Base-by-base conservation (phyloP, 352 stramenopile genomes). In the Pythium biforme region DNA sequence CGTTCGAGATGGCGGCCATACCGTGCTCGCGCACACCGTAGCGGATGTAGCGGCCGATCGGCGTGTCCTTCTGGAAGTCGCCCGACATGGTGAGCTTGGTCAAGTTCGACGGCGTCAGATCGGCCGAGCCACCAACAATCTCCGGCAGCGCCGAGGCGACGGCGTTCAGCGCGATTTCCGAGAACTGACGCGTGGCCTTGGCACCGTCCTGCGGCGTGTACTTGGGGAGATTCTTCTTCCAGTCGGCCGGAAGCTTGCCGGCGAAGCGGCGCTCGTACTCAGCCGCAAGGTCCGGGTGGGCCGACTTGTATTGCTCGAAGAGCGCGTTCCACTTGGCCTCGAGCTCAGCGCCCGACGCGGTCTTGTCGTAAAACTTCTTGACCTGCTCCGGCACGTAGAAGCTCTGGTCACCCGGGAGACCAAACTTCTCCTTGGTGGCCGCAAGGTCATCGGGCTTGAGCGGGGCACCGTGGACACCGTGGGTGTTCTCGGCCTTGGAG, bases 1-100 rank as follows among this genome's bases (percentile, higher is more conserved):
- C 98, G 76, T 99, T 99, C 62, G 79, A 97, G 64, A 99, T 98
- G 20, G 97, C 94, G 39, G 92, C 92, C 98, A 99, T 99, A 49
- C 77, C 97, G 77, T 99, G 98, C 79, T 99, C 98, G 61, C 97
- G 88, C 53, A 99, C 96, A 75, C 98, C 97, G 73, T 98, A 99
- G 62, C 96, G 95, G 64, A 99, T 86, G 76, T 99, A 99, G 57
- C 94, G 92, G 52, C 97, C 97, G 34, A 96, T 87, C 25, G 89
- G 94, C 20, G 93, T 97, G 69, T 96, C 77, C 78, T 98, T 98
- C 81, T 99, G 96, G 81, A 99, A 99, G 75, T 99, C 97, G 33
- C 85, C 84, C 61, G 88, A 97, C 79, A 94, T 96, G 58, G 97
- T 97, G 60, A 99, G 82, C 63, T 93, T 82, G 40, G 97, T 99